Conservation (phyloP, 208 protist species). For the Jaenimonas drosophilae region DNA sequence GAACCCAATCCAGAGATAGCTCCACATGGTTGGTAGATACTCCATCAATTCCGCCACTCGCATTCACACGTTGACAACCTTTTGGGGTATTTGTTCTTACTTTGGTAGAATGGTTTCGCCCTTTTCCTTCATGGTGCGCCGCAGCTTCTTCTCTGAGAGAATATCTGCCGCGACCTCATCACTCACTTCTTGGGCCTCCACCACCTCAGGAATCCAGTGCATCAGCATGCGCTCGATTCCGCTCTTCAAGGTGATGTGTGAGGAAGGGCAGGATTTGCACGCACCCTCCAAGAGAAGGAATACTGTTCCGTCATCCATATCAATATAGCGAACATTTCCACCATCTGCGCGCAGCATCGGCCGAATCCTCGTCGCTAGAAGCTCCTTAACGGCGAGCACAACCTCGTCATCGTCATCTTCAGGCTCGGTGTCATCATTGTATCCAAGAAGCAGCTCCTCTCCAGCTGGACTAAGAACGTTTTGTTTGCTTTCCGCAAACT, state of each 20-base stretch:
- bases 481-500: slow-evolving; percentile 62
- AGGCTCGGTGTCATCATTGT: slow-evolving; percentile 85
- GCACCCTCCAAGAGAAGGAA: slow-evolving; percentile 85
- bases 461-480: slow-evolving; percentile 58
- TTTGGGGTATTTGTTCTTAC: no score
- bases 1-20: no score
- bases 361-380: slow-evolving; percentile 81
- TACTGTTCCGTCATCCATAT: slow-evolving; percentile 86
- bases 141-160: slow-evolving; percentile 56
- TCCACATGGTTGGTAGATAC: no score
- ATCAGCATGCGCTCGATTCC: slow-evolving; percentile 92
- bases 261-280: slow-evolving; percentile 86
- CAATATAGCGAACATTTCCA: slow-evolving; percentile 87
- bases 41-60: no score
- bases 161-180: slow-evolving; percentile 77
- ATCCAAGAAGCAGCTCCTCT: slow-evolving; percentile 45
- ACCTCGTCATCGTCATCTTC: slow-evolving; percentile 85
- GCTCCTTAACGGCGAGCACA: slow-evolving; percentile 89
- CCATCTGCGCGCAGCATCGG: slow-evolving; percentile 87
- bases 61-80: no score
- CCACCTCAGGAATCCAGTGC: slow-evolving; percentile 91
- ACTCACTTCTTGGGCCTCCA: slow-evolving; percentile 73
- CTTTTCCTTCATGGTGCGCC: slow-evolving; percentile 33
- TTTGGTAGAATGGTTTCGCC: no score
- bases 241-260: slow-evolving; percentile 82